Conservation (phyloP, 1,284 basidiomycete species). For the Rhizoctonia solani region DNA sequence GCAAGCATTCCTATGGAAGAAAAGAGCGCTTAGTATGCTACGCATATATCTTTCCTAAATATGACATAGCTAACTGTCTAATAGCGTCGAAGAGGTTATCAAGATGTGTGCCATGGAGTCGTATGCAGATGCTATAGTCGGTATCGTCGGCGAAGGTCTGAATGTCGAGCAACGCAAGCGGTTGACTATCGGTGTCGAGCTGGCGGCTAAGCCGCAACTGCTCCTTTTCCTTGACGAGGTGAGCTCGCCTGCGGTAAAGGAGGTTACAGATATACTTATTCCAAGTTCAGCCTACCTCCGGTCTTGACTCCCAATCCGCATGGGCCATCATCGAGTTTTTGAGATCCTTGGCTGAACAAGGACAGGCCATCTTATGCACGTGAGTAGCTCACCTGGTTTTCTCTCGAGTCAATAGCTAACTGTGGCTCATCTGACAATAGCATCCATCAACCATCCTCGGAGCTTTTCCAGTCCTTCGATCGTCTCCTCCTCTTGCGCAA, state of each 20-base stretch:
- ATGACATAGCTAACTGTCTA: constrained; percentile 51
- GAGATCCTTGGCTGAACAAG: constrained; percentile 80
- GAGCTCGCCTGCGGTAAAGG: constrained; percentile 39
- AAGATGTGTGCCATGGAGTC: constrained; percentile 76
- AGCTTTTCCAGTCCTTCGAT: constrained; percentile 76
- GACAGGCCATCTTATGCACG: constrained; percentile 72
- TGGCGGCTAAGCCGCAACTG: constrained; percentile 77
- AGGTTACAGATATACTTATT: neutral
- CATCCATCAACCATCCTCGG: constrained; percentile 80
- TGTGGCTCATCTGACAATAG: constrained; percentile 45
- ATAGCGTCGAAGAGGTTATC: constrained; percentile 75
- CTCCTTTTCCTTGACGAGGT: constrained; percentile 81
- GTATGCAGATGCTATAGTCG: constrained; percentile 76
- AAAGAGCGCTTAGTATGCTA: constrained; percentile 79
- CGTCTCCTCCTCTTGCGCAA: constrained; percentile 57
- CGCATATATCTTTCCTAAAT: neutral
- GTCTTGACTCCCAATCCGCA: constrained; percentile 86
- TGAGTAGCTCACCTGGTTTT: neutral
- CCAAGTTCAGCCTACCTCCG: constrained; percentile 61
- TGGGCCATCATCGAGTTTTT: constrained; percentile 85
- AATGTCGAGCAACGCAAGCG: constrained; percentile 77
- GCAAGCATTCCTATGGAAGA: constrained; percentile 64
- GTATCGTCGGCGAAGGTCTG: constrained; percentile 61
- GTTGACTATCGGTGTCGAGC: constrained; percentile 80
- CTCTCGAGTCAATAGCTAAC: neutral